A percentile compares a stretch with the other conserved stretches of the same genome.
phyloP scores from a whole-genome alignment of 2,329 filamentous ascomycete species.

The Sordariomycetes sp. region DNA sequence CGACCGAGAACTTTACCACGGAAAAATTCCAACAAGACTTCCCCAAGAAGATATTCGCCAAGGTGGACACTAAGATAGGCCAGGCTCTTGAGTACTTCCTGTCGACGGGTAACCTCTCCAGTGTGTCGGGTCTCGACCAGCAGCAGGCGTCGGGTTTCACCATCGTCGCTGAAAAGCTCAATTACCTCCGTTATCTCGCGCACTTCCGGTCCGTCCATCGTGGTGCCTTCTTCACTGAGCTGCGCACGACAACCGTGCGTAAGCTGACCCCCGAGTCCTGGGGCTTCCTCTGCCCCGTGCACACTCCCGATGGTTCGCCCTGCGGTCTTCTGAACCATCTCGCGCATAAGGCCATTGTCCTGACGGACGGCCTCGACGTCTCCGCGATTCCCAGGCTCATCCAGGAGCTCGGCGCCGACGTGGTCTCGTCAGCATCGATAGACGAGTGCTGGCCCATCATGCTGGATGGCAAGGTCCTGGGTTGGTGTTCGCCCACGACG shows the following conservation, averaged over 20 bases:
- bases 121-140: conserved; percentile 81
- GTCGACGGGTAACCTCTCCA: conserved; percentile 87
- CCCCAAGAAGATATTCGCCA: conserved; percentile 60
- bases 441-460: conserved; percentile 81
- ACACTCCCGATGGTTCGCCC: conserved; percentile 91
- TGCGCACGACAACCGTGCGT: conserved; percentile 94
- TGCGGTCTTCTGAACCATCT: conserved; percentile 93
- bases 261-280: conserved; percentile 93
- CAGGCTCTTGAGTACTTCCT: conserved; percentile 87
- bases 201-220: conserved; percentile 99
- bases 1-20: conserved; percentile 62
- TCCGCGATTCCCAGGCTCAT: conserved; percentile 63
- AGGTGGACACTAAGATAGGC: conserved; percentile 80
- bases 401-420: conserved; percentile 65
- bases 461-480: conserved; percentile 79
- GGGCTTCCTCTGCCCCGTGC: conserved; percentile 95
- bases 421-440: conserved; percentile 62
- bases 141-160: conserved; percentile 93
- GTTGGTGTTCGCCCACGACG: conserved; percentile 79
- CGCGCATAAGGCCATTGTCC: conserved; percentile 85
- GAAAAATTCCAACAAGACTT: conserved; percentile 72
- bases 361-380: conserved; percentile 61
- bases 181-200: conserved; percentile 95
- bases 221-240: conserved; percentile 95
- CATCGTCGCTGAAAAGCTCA: conserved; percentile 96